Percentiles rank a stretch among this genome's conserved stretches.
These are phyloP conservation scores for Trichoderma simmonsii DNA, from an alignment of 2,329 filamentous ascomycete genomes.

Conservation along the genomic window DNA sequence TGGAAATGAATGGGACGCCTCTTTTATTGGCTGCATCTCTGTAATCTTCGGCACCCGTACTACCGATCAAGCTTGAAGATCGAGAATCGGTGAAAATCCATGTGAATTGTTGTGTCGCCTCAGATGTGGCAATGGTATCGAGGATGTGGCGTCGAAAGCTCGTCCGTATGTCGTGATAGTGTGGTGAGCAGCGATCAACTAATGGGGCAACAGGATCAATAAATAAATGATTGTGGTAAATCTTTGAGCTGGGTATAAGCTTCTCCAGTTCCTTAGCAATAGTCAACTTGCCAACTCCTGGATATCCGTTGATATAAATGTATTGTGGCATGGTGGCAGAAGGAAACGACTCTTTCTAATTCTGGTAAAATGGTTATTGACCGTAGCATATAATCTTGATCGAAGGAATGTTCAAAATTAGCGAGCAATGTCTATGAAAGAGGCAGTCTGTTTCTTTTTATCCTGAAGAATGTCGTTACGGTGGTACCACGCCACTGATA, in stretches of 20 bases:
- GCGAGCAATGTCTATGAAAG: neutral
- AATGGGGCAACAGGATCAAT: neutral
- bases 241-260: neutral
- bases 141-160: neutral
- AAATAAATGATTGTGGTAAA: neutral
- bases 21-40: neutral
- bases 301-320: neutral
- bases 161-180: neutral
- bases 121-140: neutral
- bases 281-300: neutral
- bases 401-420: neutral
- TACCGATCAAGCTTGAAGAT: neutral
- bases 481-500: no score
- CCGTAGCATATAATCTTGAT: neutral
- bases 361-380: neutral
- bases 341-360: neutral
- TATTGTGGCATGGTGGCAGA: neutral
- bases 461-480: no score
- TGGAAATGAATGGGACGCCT: neutral
- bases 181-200: neutral
- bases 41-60: neutral
- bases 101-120: neutral
- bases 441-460: neutral
- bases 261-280: neutral
- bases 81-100: neutral